Evolutionary conservation across 768 basidiomycete genomes (phyloP).

Genomic region (Imleria badia): DNA sequence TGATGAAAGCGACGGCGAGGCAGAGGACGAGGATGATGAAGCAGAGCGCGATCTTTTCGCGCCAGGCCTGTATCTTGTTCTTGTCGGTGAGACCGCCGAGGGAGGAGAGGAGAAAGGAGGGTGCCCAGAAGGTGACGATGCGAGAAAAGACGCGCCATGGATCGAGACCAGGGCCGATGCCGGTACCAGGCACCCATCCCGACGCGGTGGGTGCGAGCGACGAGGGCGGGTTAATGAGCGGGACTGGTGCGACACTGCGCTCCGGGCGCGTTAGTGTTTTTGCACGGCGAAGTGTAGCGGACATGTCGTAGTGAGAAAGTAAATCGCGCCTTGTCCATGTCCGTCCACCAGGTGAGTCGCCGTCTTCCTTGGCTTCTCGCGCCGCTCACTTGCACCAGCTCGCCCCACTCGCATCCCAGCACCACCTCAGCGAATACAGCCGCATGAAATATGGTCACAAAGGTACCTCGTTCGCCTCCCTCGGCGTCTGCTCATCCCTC

Average conservation of each 20-base stretch:
- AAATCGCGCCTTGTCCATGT: too few relatives aligned
- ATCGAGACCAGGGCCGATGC: conserved; percentile 35
- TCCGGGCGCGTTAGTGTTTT: conserved; percentile 98
- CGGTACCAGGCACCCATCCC: conserved; percentile 38
- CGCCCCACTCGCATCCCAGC: conserved; percentile 64
- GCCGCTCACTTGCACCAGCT: conserved; percentile 37
- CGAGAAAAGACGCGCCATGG: conserved; percentile 83
- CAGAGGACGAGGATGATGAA: conserved; percentile 82
- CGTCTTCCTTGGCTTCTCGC: too few relatives aligned
- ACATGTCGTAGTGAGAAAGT: background rate
- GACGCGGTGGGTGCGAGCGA: conserved; percentile 38
- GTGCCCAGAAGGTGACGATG: conserved; percentile 89
- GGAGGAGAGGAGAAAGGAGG: conserved; percentile 67
- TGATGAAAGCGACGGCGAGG: conserved; percentile 81
- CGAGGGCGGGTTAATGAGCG: conserved; percentile 84
- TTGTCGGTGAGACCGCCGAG: conserved; percentile 81
- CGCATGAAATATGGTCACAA: conserved; percentile 61
- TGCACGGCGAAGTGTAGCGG: conserved; percentile 80
- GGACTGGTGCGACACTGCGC: conserved; percentile 88
- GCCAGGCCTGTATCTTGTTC: conserved; percentile 85
- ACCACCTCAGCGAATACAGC: conserved; percentile 72
- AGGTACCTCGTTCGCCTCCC: conserved; percentile 17
- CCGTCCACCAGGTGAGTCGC: too few relatives aligned
- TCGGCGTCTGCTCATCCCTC: background rate
- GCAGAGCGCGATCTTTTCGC: conserved; percentile 94